Conservation (phyloP, 2,329 filamentous ascomycete genomes). For the Teratosphaeria epicoccoides region DNA sequence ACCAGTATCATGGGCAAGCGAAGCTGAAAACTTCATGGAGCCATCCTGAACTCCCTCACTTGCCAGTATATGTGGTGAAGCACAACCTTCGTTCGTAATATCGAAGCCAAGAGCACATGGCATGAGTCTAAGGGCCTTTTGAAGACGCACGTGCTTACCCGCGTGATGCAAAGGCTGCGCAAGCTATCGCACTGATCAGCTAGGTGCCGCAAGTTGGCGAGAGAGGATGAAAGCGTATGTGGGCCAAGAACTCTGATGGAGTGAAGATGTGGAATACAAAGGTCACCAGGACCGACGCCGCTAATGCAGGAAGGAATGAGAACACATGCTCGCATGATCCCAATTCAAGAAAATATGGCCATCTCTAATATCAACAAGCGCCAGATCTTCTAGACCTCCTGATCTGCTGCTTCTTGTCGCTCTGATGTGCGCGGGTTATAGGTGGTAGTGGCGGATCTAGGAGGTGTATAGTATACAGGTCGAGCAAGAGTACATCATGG, state of each 20-base stretch:
- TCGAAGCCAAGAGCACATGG: too few relatives aligned
- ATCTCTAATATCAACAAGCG: not conserved
- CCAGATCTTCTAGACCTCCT: not conserved
- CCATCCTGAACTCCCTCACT: too few relatives aligned
- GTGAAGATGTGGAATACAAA: conserved; percentile 11
- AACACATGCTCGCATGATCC: not conserved
- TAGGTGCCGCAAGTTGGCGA: too few relatives aligned
- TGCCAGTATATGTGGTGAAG: too few relatives aligned
- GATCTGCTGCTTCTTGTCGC: not conserved
- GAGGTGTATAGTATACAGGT: conserved; percentile 7
- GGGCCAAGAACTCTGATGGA: not conserved
- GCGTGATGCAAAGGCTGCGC: too few relatives aligned
- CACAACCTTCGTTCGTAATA: too few relatives aligned
- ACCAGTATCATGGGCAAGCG: not conserved
- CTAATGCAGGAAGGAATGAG: conserved; percentile 4
- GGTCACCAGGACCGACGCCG: not conserved
- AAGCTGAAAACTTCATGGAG: not conserved
- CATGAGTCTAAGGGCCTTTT: not conserved
- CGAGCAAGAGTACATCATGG: conserved; percentile 5
- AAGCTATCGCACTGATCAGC: not conserved
- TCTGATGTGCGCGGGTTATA: not conserved
- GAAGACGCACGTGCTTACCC: too few relatives aligned
- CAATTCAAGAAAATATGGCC: conserved; percentile 1
- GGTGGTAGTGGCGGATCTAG: not conserved
- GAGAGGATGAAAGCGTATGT: not conserved